Percentiles rank a stretch among this genome's conserved stretches.
These are phyloP conservation scores for Deinandra increscens DNA, from an alignment of 129 eudicot species.

Conservation along the genomic window DNA sequence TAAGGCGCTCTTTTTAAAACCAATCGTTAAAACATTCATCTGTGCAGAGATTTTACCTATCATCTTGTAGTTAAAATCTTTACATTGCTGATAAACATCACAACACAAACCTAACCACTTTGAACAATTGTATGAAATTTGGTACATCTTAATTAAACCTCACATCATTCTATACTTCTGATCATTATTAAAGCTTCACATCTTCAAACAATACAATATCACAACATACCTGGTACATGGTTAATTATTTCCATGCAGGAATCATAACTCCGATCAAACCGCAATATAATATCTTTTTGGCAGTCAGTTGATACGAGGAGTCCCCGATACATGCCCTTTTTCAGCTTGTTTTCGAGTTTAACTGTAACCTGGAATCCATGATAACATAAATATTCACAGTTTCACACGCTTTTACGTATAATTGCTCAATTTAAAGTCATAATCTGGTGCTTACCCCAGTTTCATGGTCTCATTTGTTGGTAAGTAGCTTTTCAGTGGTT, in stretches of 20 bases:
- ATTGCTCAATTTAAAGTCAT: slow-evolving; percentile 2
- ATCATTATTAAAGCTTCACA: slow-evolving; percentile 33
- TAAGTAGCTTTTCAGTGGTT: slow-evolving; percentile 39
- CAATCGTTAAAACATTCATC: background rate
- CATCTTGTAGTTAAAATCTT: background rate
- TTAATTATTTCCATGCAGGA: background rate
- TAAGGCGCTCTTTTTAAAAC: too few relatives aligned
- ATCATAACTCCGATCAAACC: background rate
- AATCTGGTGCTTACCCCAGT: slow-evolving; percentile 49
- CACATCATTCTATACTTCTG: slow-evolving; percentile 15
- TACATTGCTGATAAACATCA: slow-evolving; percentile 21
- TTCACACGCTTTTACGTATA: background rate
- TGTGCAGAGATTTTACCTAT: background rate
- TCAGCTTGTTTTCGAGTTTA: slow-evolving; percentile 39
- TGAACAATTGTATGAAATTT: background rate
- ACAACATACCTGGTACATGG: background rate
- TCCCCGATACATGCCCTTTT: slow-evolving; percentile 5
- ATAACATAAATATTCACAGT: background rate
- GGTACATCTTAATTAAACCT: slow-evolving; percentile 12
- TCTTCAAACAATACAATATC: slow-evolving; percentile 10
- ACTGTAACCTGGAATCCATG: slow-evolving; percentile 44
- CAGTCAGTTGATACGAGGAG: slow-evolving; percentile 13
- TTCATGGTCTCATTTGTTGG: slow-evolving; percentile 40
- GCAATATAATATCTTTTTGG: slow-evolving; percentile 16
- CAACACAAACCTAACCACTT: slow-evolving; percentile 14